A percentile compares a stretch with the other conserved stretches of the same genome.
Conservation (phyloP, 331 rosid genomes). For the Saraca asoca region DNA sequence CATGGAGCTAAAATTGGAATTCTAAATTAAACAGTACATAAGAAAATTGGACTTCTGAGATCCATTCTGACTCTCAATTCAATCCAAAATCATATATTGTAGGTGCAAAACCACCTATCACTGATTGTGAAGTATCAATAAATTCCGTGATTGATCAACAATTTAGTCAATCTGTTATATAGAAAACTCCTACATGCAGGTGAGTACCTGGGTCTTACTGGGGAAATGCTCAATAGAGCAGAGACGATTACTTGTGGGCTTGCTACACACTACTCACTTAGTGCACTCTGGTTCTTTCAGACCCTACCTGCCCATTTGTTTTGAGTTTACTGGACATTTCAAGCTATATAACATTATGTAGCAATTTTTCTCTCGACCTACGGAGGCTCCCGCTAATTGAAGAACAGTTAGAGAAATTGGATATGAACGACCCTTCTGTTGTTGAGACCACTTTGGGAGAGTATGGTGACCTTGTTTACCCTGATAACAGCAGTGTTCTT, state of each 20-base stretch:
- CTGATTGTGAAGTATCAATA: not conserved
- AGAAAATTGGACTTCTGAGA: not conserved
- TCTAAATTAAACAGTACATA: slow-evolving; percentile 2
- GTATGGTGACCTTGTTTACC: slow-evolving; percentile 63
- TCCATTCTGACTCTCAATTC: no score
- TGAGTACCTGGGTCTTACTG: slow-evolving; percentile 86
- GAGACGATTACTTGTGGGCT: slow-evolving; percentile 88
- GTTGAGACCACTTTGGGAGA: slow-evolving; percentile 76
- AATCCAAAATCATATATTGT: not conserved
- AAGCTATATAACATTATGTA: slow-evolving; percentile 7
- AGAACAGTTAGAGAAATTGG: slow-evolving; percentile 74
- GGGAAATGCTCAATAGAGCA: slow-evolving; percentile 74
- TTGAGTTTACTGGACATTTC: slow-evolving; percentile 2
- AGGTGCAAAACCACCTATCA: not conserved
- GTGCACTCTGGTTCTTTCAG: slow-evolving; percentile 61
- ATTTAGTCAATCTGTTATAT: slow-evolving; percentile 29
- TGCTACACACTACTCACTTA: slow-evolving; percentile 77
- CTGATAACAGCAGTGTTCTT: slow-evolving; percentile 52
- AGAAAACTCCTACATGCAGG: slow-evolving; percentile 44
- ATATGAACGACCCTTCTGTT: slow-evolving; percentile 88
- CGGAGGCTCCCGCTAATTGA: slow-evolving; percentile 78
- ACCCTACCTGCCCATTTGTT: slow-evolving; percentile 23
- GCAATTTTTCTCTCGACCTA: slow-evolving; percentile 32
- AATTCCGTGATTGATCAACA: slow-evolving; percentile 6
- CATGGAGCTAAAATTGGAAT: not conserved